Evolutionary conservation across 306 rosid genomes (phyloP), one percentile per base, ranked within the genome.

Genomic region (Arachis stenosperma): DNA sequence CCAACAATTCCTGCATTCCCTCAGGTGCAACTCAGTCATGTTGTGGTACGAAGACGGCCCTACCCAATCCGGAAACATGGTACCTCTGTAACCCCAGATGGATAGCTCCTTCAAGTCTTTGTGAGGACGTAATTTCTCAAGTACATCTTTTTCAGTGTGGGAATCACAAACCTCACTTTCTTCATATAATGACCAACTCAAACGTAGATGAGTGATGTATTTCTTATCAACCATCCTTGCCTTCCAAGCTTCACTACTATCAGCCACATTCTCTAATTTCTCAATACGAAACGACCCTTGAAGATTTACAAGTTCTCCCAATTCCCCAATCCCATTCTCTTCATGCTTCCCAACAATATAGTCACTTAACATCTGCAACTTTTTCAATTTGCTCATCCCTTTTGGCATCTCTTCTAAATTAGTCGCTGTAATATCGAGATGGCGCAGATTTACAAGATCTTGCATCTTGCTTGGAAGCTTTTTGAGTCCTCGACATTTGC

Each of bases 401-500:
- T 10, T 10, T 1, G 52, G 52, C 52, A 47, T 47, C 52, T 47
- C 52, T 47, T 47, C 52, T 47, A 47, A 1, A 1, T 5, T 0
- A 6, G 52, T 47, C 4, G 5, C 2, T 47, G 5, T 9, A 47
- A 9, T 47, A 11, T 47, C 52, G 9, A 47, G 52, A 47, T 47
- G 13, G 0, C 52, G 52, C 52, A 47, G 9, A 47, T 47, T 47
- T 12, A 47, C 52, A 47, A 47, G 14, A 10, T 47, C 13, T 47
- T 47, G 52, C 52, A 47, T 7, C 3, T 13, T 13, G 12, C 14
- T 47, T 0, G 52, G 52, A 47, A 47, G 52, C 5, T 0, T 47
- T 9, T 47, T 47, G 0, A 47, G n/a, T 0, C 0, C 1, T 3
- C 3, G 0, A 10, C 52, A 47, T 0, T 0, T 1, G 0, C 12